These are phyloP conservation scores for Tetrapisispora namnaoensis DNA, from an alignment of 805 yeast species.

Conservation along the genomic window DNA sequence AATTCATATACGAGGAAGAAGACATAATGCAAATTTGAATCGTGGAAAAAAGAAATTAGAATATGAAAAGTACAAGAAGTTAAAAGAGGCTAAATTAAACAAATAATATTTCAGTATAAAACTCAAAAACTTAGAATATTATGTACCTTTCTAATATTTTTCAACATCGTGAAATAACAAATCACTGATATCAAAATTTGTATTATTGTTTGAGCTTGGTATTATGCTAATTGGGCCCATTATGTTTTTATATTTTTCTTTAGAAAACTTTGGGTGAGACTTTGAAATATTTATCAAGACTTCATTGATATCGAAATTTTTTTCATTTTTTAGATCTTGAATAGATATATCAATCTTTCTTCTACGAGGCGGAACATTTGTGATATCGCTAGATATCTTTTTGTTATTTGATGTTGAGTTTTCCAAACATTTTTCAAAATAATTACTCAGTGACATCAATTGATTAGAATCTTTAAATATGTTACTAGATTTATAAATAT, in stretches of 20 bases:
- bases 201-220: neutral
- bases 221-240: neutral
- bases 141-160: neutral
- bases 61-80: conserved; percentile 37
- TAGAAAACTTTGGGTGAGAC: neutral
- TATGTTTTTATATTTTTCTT: no score
- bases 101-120: neutral
- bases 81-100: neutral
- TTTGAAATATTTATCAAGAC: neutral
- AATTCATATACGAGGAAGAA: conserved; percentile 54
- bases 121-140: neutral
- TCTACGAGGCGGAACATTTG: neutral
- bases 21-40: conserved; percentile 49
- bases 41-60: conserved; percentile 42
- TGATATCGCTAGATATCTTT: neutral
- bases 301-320: neutral
- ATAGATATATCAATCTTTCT: neutral
- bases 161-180: neutral
- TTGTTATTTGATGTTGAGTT: neutral
- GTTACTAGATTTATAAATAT: neutral
- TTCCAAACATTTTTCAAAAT: neutral
- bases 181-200: neutral
- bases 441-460: neutral
- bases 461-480: neutral
- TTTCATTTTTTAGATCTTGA: neutral